A percentile compares a stretch with the other conserved stretches of the same genome.
Conservation (phyloP, 2,329 filamentous ascomycete species). For the Tolypocladium nubicola region DNA sequence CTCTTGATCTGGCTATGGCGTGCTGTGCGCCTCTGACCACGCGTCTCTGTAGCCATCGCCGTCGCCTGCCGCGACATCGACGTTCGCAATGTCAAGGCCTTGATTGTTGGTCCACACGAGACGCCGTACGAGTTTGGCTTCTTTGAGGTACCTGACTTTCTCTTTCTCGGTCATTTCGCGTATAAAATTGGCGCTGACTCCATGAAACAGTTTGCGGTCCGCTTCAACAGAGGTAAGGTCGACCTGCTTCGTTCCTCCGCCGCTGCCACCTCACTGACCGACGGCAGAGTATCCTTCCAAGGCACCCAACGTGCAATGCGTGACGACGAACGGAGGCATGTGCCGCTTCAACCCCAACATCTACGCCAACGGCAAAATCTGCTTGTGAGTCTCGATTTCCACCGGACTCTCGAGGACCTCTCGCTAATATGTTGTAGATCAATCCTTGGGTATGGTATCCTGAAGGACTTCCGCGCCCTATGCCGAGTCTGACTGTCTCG, state of each 20-base stretch:
- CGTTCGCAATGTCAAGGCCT: slow-evolving; percentile 74
- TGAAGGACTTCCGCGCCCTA: not conserved
- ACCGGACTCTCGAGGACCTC: not conserved
- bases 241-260: not conserved
- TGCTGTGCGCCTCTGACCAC: not conserved
- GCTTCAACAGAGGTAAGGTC: slow-evolving; percentile 58
- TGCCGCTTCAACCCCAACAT: slow-evolving; percentile 97
- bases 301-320: slow-evolving; percentile 50
- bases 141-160: slow-evolving; percentile 60
- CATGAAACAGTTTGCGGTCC: slow-evolving; percentile 55
- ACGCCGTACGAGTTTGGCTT: slow-evolving; percentile 97
- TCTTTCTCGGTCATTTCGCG: not conserved
- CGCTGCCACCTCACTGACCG: slow-evolving; percentile 3
- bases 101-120: slow-evolving; percentile 87
- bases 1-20: not conserved
- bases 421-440: slow-evolving; percentile 41
- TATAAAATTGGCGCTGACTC: not conserved
- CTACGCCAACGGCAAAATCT: slow-evolving; percentile 84
- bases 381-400: slow-evolving; percentile 52
- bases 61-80: slow-evolving; percentile 82
- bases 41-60: slow-evolving; percentile 53
- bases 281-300: slow-evolving; percentile 68
- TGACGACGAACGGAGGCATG: slow-evolving; percentile 80
- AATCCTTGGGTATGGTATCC: slow-evolving; percentile 60
- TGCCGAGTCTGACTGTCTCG: slow-evolving; percentile 1